phyloP scores from a whole-genome alignment of 2,329 filamentous ascomycete species.

The Diplocarpon mali region DNA sequence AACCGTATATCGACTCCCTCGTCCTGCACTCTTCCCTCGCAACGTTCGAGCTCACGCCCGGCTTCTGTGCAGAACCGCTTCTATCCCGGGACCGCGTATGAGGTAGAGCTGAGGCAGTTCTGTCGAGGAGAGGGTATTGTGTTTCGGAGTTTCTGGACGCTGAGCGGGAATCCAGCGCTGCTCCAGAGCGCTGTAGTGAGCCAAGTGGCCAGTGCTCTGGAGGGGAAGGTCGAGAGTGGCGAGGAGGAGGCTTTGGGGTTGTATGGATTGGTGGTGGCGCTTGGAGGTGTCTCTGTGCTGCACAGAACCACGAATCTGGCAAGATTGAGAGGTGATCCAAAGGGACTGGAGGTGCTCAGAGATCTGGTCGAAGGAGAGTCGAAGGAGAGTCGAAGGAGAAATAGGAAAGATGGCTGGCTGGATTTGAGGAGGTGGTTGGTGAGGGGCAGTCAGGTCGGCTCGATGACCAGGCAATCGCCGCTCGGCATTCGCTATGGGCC shows the following conservation, averaged over 20 bases:
- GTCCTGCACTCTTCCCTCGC: slow-evolving; percentile 47
- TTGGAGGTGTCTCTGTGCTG: slow-evolving; percentile 38
- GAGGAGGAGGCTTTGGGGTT: slow-evolving; percentile 40
- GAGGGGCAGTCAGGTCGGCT: neutral
- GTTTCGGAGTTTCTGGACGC: slow-evolving; percentile 51
- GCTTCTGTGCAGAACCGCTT: slow-evolving; percentile 70
- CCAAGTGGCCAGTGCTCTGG: slow-evolving; percentile 33
- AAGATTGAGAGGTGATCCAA: slow-evolving; percentile 42
- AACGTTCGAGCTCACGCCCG: slow-evolving; percentile 40
- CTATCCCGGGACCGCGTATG: slow-evolving; percentile 46
- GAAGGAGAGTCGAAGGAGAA: slow-evolving; percentile 31
- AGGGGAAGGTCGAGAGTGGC: slow-evolving; percentile 28
- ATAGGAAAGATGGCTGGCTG: slow-evolving; percentile 38
- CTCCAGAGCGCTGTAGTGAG: slow-evolving; percentile 36
- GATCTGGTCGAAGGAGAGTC: slow-evolving; percentile 35
- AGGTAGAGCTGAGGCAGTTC: slow-evolving; percentile 46
- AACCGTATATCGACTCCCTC: slow-evolving; percentile 43
- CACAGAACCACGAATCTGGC: slow-evolving; percentile 43
- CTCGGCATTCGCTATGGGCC: neutral
- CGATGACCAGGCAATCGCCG: neutral
- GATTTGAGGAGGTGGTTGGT: slow-evolving; percentile 33
- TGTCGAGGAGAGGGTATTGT: slow-evolving; percentile 40
- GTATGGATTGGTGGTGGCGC: slow-evolving; percentile 43
- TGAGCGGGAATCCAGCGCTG: slow-evolving; percentile 45
- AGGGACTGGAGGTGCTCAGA: slow-evolving; percentile 31